Evolutionary conservation across 1,284 basidiomycete species (phyloP).

Genomic region (Ustilago sp.): DNA sequence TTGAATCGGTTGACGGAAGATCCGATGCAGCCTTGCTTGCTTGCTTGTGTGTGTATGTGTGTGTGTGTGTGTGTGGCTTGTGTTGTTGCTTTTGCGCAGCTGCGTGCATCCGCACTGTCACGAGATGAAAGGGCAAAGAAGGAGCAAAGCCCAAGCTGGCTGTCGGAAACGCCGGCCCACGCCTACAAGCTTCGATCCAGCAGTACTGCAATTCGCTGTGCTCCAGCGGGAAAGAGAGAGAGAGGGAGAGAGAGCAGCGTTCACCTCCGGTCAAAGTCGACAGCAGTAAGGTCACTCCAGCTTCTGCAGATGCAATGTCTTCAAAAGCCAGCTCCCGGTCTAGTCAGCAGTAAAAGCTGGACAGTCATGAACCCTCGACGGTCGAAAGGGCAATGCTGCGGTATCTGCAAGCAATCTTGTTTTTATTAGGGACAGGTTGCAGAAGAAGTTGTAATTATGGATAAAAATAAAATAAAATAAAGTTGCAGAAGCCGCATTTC

Average conservation of each 20-base stretch:
- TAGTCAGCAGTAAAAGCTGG: no score
- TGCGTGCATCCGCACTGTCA: background rate
- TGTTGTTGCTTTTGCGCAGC: constrained; percentile 1
- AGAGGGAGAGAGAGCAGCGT: background rate
- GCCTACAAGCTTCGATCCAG: background rate
- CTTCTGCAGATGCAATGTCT: background rate
- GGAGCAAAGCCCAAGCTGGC: background rate
- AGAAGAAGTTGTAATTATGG: background rate
- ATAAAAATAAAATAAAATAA: background rate
- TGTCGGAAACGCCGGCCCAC: background rate
- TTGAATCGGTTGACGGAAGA: constrained; percentile 4
- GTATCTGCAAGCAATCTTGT: constrained; percentile 1
- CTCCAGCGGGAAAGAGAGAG: background rate
- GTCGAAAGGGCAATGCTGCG: background rate
- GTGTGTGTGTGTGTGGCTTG: background rate
- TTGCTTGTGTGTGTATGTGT: no score
- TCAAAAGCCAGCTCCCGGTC: background rate
- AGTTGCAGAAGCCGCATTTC: background rate
- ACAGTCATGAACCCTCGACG: background rate
- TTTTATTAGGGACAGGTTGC: background rate
- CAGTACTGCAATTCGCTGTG: background rate
- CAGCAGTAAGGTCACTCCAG: background rate
- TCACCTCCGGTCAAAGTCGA: background rate
- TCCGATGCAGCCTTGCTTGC: constrained; percentile 3
- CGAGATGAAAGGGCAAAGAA: background rate